A percentile compares a stretch with the other conserved stretches of the same genome.
Conservation (phyloP, 129 eudicot genomes). For the Cynara cardunculus region DNA sequence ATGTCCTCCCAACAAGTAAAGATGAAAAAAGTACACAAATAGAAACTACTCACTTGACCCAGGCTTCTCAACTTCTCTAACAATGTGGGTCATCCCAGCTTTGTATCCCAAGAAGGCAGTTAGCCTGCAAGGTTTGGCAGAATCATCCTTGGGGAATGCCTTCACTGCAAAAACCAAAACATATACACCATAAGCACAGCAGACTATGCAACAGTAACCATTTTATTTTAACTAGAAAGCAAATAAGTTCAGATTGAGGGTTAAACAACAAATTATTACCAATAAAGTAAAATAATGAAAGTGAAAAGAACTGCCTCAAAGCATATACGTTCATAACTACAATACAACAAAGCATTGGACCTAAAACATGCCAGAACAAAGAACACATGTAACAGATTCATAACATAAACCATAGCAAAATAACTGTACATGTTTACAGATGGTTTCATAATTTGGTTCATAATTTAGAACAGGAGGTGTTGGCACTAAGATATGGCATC, state of each 20-base stretch:
- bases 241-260: not conserved
- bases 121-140: constrained; percentile 50
- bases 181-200: not conserved
- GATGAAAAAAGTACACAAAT: not conserved
- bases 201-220: not conserved
- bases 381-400: no score
- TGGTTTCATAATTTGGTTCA: not conserved
- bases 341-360: not conserved
- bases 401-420: not conserved
- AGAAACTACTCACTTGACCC: constrained; percentile 53
- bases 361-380: not conserved
- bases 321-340: not conserved
- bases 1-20: not conserved
- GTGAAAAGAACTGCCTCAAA: not conserved
- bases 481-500: not conserved
- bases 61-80: constrained; percentile 64
- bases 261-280: not conserved
- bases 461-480: not conserved
- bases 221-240: not conserved
- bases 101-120: constrained; percentile 69
- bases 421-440: not conserved
- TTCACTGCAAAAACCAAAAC: constrained; percentile 43
- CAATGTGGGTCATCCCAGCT: constrained; percentile 75
- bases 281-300: not conserved
- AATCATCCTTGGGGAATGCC: constrained; percentile 65